Evolutionary conservation across 179 eudicot species (phyloP), one percentile per base, ranked within the genome.

Genomic region (Nepenthes alata): DNA sequence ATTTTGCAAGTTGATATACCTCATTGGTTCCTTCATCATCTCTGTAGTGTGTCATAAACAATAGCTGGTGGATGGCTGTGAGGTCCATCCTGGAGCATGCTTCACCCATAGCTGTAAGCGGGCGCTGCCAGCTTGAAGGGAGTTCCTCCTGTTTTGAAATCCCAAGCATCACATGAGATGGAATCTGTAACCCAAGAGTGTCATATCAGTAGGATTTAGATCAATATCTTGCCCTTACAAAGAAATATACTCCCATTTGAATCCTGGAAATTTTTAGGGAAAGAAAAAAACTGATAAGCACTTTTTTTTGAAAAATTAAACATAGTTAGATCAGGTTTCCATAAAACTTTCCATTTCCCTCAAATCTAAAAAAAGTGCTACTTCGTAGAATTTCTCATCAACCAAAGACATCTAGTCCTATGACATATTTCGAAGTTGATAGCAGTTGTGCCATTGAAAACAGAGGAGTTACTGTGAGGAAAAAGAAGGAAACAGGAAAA

Each of bases 21-120:
- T 90, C 97, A 63, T 90, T 87, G 51, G 88, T 85, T 65, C 95
- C 95, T 74, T 87, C 95, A 66, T 90, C 97, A 58, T 90, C 95
- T 76, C 77, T 88, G 70, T 91, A 88, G 72, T 88, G 97, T 25
- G 77, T 78, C 62, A 74, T 71, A 61, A 91, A 83, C 79, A 88
- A 73, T 67, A 88, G 85, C 64, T 91, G 90, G 77, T 91, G 96
- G 60, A 90, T 87, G 35, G 97, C 93, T 53, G 97, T 90, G 64
- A 90, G 93, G 64, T 90, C 95, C 79, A 83, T 65, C 62, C 97
- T 70, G 25, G 90, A 81, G 75, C 97, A 90, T 34, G 97, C 97
- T 72, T 87, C 97, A 12, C 88, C 95, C 95, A 90, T 85, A 4
- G 95, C 78, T 64, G 95, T 87, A 66, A 85, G 90, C 13, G 90